phyloP scores from a whole-genome alignment of 805 yeast genomes.

The Monosporozyma siamensis region DNA sequence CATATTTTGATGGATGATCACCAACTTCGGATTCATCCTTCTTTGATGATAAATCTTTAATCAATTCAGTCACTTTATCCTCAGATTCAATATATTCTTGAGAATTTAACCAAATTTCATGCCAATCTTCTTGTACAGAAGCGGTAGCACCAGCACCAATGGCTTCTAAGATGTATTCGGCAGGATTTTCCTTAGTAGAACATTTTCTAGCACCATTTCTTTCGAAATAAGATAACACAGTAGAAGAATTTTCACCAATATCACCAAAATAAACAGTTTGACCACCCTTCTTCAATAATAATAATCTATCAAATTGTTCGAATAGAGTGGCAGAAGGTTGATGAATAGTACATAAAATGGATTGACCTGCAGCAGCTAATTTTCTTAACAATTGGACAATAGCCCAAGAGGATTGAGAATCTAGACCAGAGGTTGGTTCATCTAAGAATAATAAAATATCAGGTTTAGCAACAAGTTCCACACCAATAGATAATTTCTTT shows the following conservation, averaged over 20 bases:
- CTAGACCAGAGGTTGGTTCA: conserved; percentile 61
- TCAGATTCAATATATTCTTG: conserved; percentile 31
- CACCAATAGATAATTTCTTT: conserved; percentile 52
- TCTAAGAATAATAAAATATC: conserved; percentile 47
- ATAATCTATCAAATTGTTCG: conserved; percentile 50
- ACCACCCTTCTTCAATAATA: conserved; percentile 60
- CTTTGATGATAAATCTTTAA: conserved; percentile 30
- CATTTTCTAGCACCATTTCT: conserved; percentile 57
- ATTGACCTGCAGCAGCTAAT: conserved; percentile 53
- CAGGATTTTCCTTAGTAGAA: conserved; percentile 48
- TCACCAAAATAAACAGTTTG: conserved; percentile 64
- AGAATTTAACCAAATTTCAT: conserved; percentile 44
- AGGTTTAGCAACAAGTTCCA: conserved; percentile 56
- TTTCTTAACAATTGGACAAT: conserved; percentile 48
- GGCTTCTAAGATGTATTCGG: conserved; percentile 57
- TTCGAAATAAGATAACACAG: conserved; percentile 54
- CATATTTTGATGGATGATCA: conserved; percentile 11
- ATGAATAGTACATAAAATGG: conserved; percentile 62
- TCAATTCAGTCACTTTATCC: conserved; percentile 40
- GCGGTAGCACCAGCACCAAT: conserved; percentile 75
- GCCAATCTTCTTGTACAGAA: conserved; percentile 42
- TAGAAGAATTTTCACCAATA: conserved; percentile 44
- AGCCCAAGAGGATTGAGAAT: conserved; percentile 51
- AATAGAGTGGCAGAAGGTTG: conserved; percentile 59
- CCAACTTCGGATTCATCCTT: conserved; percentile 10